Conservation (phyloP, 352 stramenopile genomes). For the Hyaloperonospora arabidopsidis region DNA sequence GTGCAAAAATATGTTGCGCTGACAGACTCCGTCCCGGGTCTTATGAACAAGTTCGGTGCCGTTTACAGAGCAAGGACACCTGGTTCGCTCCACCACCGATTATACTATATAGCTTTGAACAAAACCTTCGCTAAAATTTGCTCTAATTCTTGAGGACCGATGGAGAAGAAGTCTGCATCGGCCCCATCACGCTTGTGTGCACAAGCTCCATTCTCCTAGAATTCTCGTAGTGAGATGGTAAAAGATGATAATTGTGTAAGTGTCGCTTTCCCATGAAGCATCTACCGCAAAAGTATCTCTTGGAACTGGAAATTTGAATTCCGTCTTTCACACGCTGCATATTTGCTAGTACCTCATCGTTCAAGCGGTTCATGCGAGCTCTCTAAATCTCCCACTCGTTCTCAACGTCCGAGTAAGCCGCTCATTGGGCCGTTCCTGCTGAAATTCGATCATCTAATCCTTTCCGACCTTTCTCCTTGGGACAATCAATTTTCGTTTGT, state of each 20-base stretch:
- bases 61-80: constrained; percentile 19
- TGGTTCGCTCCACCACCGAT: constrained; percentile 4
- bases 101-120: neutral
- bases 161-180: constrained; percentile 7
- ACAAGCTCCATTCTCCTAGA: constrained; percentile 2
- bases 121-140: neutral
- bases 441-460: constrained; percentile 11
- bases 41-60: constrained; percentile 21
- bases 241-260: constrained; percentile 1
- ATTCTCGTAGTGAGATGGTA: constrained; percentile 3
- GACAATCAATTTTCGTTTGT: neutral
- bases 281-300: neutral
- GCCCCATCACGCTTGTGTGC: constrained; percentile 12
- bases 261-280: neutral
- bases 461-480: constrained; percentile 13
- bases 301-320: neutral
- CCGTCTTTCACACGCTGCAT: neutral
- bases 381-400: constrained; percentile 24
- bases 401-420: constrained; percentile 2
- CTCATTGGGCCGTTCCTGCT: constrained; percentile 1
- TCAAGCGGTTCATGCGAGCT: constrained; percentile 16
- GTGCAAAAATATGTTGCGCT: constrained; percentile 2
- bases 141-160: neutral
- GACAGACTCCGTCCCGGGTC: neutral
- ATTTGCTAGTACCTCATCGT: neutral